Evolutionary conservation across 768 basidiomycete genomes (phyloP), one percentile per base, ranked within the genome.

Genomic region (Sarcomyxa edulis): DNA sequence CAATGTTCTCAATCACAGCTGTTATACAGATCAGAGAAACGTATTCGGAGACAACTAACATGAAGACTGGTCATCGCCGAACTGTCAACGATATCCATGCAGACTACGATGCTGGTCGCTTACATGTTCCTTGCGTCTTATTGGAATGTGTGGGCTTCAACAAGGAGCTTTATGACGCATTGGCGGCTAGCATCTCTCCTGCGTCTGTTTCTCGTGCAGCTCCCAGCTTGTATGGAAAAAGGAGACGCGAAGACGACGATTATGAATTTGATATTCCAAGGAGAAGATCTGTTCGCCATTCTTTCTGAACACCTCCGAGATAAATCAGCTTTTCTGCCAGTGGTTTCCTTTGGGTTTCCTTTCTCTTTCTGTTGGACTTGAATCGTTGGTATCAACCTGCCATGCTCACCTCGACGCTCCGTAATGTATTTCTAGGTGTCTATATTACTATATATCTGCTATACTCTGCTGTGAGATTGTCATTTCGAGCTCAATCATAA

Each of bases 71-170:
- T 27, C 61, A 67, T 37, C 32, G 48, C 21, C 59, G 60, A 18
- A 46, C 60, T 19, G 38, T 55, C 1, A 53, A 62, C 21, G 55
- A 54, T 7, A 66, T 74, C 18, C 41, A 52, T n/a, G 46, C 49
- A n/a, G 61, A 64, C n/a, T 78, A 76, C 52, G 58, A 70, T 35
- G 40, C 46, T 11, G 74, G 74, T 12, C 45, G 60, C 36, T 55
- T 69, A 14, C 49, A 46, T 8, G 70, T 71, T 7, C 74, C 73
- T 5, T 77, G 75, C 45, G 69, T 76, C 31, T 60, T 60, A 31
- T 54, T 78, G 22, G 58, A 64, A 37, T 74, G 66, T 46, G 50
- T 69, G 15, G 60, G 55, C 24, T 77, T 71, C 50, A 64, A 74
- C 46, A 52, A 64, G 10, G 53, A 51, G 20, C 58, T 78, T n/a